Evolutionary conservation across 768 basidiomycete species (phyloP), one percentile per base, ranked within the genome.

Genomic region (Stropharia rugosoannulata): DNA sequence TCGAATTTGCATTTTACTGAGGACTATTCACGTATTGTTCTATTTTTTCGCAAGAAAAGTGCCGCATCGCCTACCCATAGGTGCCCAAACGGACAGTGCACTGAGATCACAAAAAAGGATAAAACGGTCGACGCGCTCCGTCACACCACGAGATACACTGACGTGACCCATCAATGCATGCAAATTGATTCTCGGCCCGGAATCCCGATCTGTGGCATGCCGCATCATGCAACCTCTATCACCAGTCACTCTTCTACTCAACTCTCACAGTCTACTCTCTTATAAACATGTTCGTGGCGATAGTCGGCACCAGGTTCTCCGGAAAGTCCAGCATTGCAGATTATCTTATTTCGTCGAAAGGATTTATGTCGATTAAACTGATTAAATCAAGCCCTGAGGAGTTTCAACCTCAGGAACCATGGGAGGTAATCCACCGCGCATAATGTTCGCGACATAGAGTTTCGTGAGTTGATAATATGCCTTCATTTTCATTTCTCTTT

Each of bases 301-400:
- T 90, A 48, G 72, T 87, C 47, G 88, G 87, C 43, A 82, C 87
- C 0, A 77, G 74, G 11, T 78, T 71, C 55, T 80, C 88, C 19
- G 88, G 88, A 7, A 86, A 85, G 64, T 77, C 82, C 10, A 72
- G 73, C 13, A 72, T 91, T 15, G 74, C 82, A 63, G 74, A 83
- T 29, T 89, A 85, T 63, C 77, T 90, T 15, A 71, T 84, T 29
- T 67, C 73, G n/a, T 64, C 68, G 3, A 82, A 86, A 59, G 80
- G 80, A 4, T 92, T 90, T 62, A 74, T 70, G 12, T 67, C 74
- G 9, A 77, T 90, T 45, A 71, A 69, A 35, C 70, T 86, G n/a
- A 57, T 64, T 18, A 51, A 62, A 39, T 51, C 66, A 5, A 59
- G 61, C 25, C 54, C 58, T 41, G 52, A 59, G 3, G 22, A 53